These are phyloP conservation scores for Polygonum aviculare DNA, from an alignment of 148 eudicot species.

Conservation along the genomic window DNA sequence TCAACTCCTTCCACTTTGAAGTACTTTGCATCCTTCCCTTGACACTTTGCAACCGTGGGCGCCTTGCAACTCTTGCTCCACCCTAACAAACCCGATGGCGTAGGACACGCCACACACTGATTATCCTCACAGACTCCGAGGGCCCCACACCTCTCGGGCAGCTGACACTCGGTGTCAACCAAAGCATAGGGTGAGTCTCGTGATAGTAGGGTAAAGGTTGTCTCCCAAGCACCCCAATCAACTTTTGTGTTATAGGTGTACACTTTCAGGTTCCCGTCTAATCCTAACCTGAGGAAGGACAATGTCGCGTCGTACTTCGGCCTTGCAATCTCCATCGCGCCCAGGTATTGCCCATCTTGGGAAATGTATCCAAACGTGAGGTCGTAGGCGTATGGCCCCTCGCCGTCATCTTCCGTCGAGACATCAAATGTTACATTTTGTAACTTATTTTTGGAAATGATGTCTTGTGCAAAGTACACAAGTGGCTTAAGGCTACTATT, in stretches of 20 bases:
- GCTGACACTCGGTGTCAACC: conserved; percentile 30
- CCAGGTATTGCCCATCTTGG: background rate
- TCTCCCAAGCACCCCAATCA: conserved; percentile 36
- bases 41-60: conserved; percentile 22
- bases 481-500: conserved; percentile 19
- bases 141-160: conserved; percentile 39
- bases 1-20: conserved; percentile 50
- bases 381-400: conserved; percentile 4
- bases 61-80: conserved; percentile 47
- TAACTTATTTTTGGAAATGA: background rate
- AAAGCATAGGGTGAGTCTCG: conserved; percentile 9
- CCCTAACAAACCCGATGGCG: conserved; percentile 37
- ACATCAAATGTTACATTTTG: conserved; percentile 18
- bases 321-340: conserved; percentile 3
- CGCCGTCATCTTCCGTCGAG: background rate
- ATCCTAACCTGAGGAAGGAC: conserved; percentile 37
- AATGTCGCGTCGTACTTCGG: conserved; percentile 34
- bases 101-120: conserved; percentile 63
- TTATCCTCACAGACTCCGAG: conserved; percentile 53
- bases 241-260: conserved; percentile 25
- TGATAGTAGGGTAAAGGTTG: conserved; percentile 30
- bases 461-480: conserved; percentile 14
- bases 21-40: conserved; percentile 26
- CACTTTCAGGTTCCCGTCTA: conserved; percentile 37
- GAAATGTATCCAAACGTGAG: conserved; percentile 8